Base-by-base conservation (phyloP, 2,329 filamentous ascomycete species). In the Pseudocercospora pini-densiflorae region DNA sequence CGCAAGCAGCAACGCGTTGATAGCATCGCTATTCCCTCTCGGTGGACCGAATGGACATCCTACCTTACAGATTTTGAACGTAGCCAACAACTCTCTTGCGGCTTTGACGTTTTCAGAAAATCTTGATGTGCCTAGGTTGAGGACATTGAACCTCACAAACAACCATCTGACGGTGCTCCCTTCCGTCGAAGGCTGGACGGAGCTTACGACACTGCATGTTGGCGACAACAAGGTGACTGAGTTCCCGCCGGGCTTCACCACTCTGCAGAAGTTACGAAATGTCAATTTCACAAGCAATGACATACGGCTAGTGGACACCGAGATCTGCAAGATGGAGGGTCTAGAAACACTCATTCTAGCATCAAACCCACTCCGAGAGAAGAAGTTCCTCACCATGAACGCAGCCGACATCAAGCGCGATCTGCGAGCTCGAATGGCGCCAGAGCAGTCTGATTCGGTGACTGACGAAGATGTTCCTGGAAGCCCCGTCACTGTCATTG, bases 341-440 rank as follows among this genome's bases (percentile, higher is more conserved):
- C 81, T 99, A 9, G 85, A 88, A 21, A 89, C 89, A 76, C 86
- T 98, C 49, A 88, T 90, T 4, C 83, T 99, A 33, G 89, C 89
- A 51, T 93, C 93, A n/a, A 99, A 99, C 74, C 95, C 95, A 0
- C 82, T 99, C 14, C 86, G 92, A 14, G 93, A 97, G 76, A 93
- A 91, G 76, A 97, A 93, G 76, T 93, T 95, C 71, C 83, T 94
- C 14, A 90, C 88, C 0, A 92, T 96, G 81, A 86, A 86, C 23
- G 93, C 92, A 0, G 91, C 93, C 14, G 91, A 95, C 62, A 82
- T 98, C 68, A 97, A 97, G 79, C 86, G 87, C 49, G 88, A 89
- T 51, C 81, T 97, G 51, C 85, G 87, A 21, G 85, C 85, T 40
- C 87, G 92, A 27, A 81, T 94, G 67, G 86, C 89, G 76, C 87